These are phyloP conservation scores for Thielaviopsis populi DNA, from an alignment of 2,329 filamentous ascomycete genomes.

Conservation along the genomic window DNA sequence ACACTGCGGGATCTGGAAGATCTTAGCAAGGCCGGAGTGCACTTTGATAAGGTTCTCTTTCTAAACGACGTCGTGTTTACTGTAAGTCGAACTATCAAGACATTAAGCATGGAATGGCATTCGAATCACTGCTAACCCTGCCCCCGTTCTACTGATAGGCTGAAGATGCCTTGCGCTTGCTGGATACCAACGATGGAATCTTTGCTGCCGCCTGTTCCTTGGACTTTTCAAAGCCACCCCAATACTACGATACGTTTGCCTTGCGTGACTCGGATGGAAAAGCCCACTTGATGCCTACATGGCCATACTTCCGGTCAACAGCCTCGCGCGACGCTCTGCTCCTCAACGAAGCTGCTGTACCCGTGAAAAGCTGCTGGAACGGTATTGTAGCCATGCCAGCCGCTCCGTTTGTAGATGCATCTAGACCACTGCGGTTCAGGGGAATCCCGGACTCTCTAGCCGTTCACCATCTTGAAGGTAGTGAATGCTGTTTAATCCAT, in stretches of 20 bases:
- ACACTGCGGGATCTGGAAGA: conserved; percentile 44
- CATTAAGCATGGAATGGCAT: not conserved
- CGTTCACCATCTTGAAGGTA: conserved; percentile 51
- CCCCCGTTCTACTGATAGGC: conserved; percentile 24
- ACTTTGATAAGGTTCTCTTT: conserved; percentile 44
- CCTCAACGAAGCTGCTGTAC: conserved; percentile 31
- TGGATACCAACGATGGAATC: conserved; percentile 41
- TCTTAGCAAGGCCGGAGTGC: conserved; percentile 34
- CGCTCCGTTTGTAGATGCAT: conserved; percentile 36
- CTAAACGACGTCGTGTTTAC: conserved; percentile 50
- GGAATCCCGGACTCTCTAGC: conserved; percentile 49
- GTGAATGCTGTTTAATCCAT: conserved; percentile 66
- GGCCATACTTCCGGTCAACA: conserved; percentile 42
- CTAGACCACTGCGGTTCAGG: conserved; percentile 40
- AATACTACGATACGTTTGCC: conserved; percentile 49
- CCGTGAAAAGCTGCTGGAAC: conserved; percentile 33
- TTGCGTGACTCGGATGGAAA: conserved; percentile 38
- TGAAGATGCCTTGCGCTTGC: conserved; percentile 39
- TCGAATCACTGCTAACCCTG: not conserved
- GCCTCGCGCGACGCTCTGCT: conserved; percentile 40
- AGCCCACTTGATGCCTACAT: conserved; percentile 37
- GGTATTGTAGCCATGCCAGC: conserved; percentile 38
- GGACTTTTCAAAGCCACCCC: conserved; percentile 39
- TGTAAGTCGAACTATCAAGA: conserved; percentile 23
- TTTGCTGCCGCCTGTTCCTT: conserved; percentile 49